Percentiles rank a stretch among this genome's conserved stretches.
Evolutionary conservation across 208 protist species (phyloP).

Genomic region (Endotrypanum monterogeii): DNA sequence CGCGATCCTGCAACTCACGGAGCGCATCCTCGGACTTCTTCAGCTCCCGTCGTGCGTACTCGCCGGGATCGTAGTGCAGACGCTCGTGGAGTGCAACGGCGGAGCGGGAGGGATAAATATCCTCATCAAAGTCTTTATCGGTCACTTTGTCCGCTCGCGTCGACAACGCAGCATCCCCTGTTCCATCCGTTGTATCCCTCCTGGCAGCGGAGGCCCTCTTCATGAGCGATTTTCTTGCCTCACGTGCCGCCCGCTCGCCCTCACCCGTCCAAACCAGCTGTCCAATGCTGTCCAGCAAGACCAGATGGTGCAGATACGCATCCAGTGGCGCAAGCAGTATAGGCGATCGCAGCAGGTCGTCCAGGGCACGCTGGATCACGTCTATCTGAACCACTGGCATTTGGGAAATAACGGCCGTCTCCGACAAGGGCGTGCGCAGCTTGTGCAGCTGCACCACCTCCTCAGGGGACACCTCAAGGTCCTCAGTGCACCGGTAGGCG

Average conservation of each 20-base stretch:
- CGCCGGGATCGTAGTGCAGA: constrained; percentile 66
- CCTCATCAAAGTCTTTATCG: constrained; percentile 9
- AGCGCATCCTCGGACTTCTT: constrained; percentile 63
- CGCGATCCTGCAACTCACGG: constrained; percentile 57
- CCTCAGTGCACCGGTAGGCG: constrained; percentile 69
- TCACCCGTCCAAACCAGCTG: constrained; percentile 17
- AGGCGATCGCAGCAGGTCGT: constrained; percentile 59
- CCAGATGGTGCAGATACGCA: constrained; percentile 47
- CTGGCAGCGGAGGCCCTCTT: background rate
- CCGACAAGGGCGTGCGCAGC: constrained; percentile 37
- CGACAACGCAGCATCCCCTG: background rate
- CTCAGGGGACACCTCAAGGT: constrained; percentile 34
- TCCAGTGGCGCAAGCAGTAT: constrained; percentile 71
- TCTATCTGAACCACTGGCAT: constrained; percentile 46
- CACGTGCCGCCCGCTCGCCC: constrained; percentile 9
- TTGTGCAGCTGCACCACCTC: constrained; percentile 43
- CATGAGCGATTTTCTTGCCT: background rate
- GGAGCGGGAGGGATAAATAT: constrained; percentile 47
- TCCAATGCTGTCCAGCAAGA: constrained; percentile 42
- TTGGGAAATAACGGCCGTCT: constrained; percentile 35
- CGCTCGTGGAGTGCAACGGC: constrained; percentile 76
- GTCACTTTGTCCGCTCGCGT: background rate
- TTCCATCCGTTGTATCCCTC: background rate
- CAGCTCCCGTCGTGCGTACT: constrained; percentile 67
- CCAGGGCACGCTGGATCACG: constrained; percentile 55